Evolutionary conservation across 768 basidiomycete genomes (phyloP), one percentile per base, ranked within the genome.

Genomic region (Dioszegia aurantiaca): DNA sequence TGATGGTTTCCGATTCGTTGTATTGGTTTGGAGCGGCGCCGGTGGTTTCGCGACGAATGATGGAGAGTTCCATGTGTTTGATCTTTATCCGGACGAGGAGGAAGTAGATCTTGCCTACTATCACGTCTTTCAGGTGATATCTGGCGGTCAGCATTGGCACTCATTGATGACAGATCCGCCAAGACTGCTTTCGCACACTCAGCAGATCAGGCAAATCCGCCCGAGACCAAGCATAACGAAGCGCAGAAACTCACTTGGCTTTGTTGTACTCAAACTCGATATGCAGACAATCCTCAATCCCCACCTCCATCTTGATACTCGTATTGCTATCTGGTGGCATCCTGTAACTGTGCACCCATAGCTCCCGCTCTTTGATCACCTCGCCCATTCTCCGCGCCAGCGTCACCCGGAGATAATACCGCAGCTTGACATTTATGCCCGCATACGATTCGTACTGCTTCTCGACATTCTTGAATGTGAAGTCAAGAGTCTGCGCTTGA

Each of bases 261-360:
- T 98, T 97, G 82, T 99, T 97, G 80, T 99, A 98, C 79, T 98
- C 95, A 64, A 97, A 98, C 75, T 97, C 95, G 68, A 98, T 99
- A 76, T 98, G 94, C 68, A 98, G 78, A 77, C 95, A 98, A 72
- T 98, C 95, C 76, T 98, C 95, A 59, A 99, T 99, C 8, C 95
- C 95, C 36, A 98, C 95, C 79, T 97, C 95, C 95, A 99, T 98
- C 82, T 94, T 97, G 80, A 98, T 98, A 40, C 90, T 87, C 75
- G 94, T 97, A 77, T 95, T 97, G 71, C 85, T 89, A 77, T 98
- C 95, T 56, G 94, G 92, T 10, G 94, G 95, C 90, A 97, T 97
- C 36, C 93, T 87, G 81, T 88, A 99, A 3, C 89, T 94, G 76
- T 99, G 94, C 3, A 98, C 94, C 94, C 94, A 98, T 19, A 97